A percentile compares a stretch with the other conserved stretches of the same genome.
These are phyloP conservation scores for Aspergillus oerlinghausenensis DNA, from an alignment of 2,329 filamentous ascomycete genomes.

Conservation along the genomic window DNA sequence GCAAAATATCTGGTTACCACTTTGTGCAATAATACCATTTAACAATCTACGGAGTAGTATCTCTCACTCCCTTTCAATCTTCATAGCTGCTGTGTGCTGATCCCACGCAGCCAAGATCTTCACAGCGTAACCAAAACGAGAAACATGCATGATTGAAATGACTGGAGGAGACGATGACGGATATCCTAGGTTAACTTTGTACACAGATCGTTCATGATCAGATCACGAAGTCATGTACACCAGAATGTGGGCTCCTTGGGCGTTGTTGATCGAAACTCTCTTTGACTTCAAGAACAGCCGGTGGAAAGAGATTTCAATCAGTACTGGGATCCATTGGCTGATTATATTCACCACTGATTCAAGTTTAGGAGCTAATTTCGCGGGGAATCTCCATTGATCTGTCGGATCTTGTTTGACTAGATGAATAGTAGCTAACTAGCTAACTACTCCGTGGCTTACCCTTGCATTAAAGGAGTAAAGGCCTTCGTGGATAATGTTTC, in stretches of 20 bases:
- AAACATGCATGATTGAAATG: background rate
- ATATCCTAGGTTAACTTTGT: background rate
- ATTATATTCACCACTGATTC: background rate
- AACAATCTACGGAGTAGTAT: background rate
- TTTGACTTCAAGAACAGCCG: background rate
- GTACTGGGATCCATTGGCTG: background rate
- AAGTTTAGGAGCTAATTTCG: background rate
- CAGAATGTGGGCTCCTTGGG: background rate
- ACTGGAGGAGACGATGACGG: background rate
- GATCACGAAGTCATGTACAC: background rate
- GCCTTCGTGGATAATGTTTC: background rate
- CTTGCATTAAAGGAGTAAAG: too few species aligned
- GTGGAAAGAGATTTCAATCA: background rate
- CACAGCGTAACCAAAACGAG: background rate
- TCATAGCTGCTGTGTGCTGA: background rate
- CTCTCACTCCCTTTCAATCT: background rate
- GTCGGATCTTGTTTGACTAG: background rate
- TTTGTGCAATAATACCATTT: background rate
- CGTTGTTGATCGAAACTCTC: background rate
- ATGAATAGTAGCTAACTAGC: background rate
- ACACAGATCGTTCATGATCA: background rate
- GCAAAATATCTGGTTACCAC: background rate
- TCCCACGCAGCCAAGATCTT: background rate
- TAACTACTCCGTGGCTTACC: background rate
- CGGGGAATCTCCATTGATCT: background rate